A percentile compares a stretch with the other conserved stretches of the same genome.
These are phyloP conservation scores for Paracoccidioides lutzii DNA, from an alignment of 2,329 filamentous ascomycete genomes.

Conservation along the genomic window DNA sequence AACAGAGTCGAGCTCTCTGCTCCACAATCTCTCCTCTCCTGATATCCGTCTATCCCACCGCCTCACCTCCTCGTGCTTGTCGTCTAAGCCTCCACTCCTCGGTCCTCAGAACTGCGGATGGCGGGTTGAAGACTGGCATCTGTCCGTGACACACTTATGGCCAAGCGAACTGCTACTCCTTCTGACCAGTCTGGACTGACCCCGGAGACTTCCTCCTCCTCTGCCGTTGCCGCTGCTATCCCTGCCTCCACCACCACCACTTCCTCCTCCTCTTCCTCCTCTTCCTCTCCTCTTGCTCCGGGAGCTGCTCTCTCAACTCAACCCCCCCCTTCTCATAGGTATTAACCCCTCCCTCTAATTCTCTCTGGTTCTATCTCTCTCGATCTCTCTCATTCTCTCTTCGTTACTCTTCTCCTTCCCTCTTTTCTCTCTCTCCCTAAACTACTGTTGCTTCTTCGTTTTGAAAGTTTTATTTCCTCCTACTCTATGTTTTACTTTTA, in stretches of 20 bases:
- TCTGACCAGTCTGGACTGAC: constrained; percentile 25
- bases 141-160: constrained; percentile 31
- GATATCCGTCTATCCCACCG: neutral
- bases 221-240: constrained; percentile 21
- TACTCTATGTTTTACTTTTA: neutral
- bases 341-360: constrained; percentile 15
- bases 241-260: constrained; percentile 11
- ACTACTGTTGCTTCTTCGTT: neutral
- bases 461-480: neutral
- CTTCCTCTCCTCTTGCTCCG: constrained; percentile 16
- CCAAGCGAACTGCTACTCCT: constrained; percentile 33
- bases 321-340: constrained; percentile 25
- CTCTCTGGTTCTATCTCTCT: constrained; percentile 1
- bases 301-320: constrained; percentile 16
- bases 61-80: constrained; percentile 10
- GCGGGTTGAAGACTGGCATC: constrained; percentile 25
- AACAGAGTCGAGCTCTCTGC: neutral
- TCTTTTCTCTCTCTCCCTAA: constrained; percentile 8
- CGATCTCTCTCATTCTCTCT: constrained; percentile 6
- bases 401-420: constrained; percentile 1
- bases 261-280: constrained; percentile 18
- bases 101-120: constrained; percentile 25
- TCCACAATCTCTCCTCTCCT: neutral
- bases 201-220: constrained; percentile 25
- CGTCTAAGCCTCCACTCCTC: constrained; percentile 14